Evolutionary conservation across 371 early-diverging fungal genomes (phyloP), one percentile per base, ranked within the genome.

Genomic region (Mucor circinelloides): DNA sequence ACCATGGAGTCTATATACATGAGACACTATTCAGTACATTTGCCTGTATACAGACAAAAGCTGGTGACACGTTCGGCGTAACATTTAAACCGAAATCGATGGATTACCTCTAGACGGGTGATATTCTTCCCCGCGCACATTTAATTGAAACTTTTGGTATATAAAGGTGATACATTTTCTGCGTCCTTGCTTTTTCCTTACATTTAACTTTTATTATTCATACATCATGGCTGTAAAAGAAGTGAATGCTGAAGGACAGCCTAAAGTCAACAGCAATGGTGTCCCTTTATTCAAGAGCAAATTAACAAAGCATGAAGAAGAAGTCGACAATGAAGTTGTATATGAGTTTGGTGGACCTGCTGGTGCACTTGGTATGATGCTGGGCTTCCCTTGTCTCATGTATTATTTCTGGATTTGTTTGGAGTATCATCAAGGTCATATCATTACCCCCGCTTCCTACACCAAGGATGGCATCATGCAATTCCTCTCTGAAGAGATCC

Each of bases 311-410:
- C 60, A 74, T 36, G 90, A 90, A 56, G 72, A 80, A 32, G 79
- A 79, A 21, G 64, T 88, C 7, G 91, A 90, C 72, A 83, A 79
- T 59, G 85, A 85, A 71, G 78, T 91, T 55, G 83, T 89, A 36
- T 84, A 86, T 64, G 91, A 92, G 72, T 92, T 92, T 71, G 91
- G 91, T 72, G 92, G 92, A 13, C 89, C 91, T 15, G 40, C 81
- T 38, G 91, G 92, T 31, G 87, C 85, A 6, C 70, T 80, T 9
- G 87, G 85, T 21, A 90, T 92, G 90, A 91, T 92, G 84, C 27
- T 88, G 21, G 87, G 88, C 12, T 91, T 92, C 71, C 91, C 92
- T 42, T 68, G 78, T 55, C 76, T 91, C 30, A 91, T 92, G 92
- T 89, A 85, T 68, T 92, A 92, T 72, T 85, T 90, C 63, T 90